These are phyloP conservation scores for Fusarium camptoceras DNA, from an alignment of 2,329 filamentous ascomycete species.

Conservation along the genomic window DNA sequence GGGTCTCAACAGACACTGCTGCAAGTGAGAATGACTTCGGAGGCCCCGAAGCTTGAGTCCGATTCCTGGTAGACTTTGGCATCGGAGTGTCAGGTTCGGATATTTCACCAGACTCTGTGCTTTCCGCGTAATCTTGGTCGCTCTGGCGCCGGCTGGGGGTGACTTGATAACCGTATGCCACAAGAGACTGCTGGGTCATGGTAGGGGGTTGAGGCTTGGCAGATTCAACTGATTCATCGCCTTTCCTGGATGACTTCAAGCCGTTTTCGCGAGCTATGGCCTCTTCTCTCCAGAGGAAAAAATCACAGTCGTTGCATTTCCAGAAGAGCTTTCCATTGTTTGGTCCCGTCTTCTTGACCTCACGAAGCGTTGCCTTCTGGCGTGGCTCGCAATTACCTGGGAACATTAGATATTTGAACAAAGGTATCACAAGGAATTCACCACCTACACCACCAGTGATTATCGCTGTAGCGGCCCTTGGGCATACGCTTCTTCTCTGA, in stretches of 20 bases:
- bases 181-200: constrained; percentile 48
- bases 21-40: background rate
- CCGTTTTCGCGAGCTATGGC: constrained; percentile 50
- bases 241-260: constrained; percentile 18
- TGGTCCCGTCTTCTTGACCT: constrained; percentile 52
- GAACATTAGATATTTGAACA: background rate
- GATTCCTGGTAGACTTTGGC: background rate
- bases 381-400: constrained; percentile 59
- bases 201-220: constrained; percentile 44
- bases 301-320: constrained; percentile 57
- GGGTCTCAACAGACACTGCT: constrained; percentile 23
- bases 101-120: constrained; percentile 29
- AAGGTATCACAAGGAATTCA: background rate
- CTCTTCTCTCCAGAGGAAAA: constrained; percentile 60
- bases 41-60: background rate
- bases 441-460: constrained; percentile 54
- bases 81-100: constrained; percentile 12
- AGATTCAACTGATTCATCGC: constrained; percentile 26
- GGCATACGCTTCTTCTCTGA: constrained; percentile 49
- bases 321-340: constrained; percentile 59
- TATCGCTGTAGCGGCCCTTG: constrained; percentile 51
- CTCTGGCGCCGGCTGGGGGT: constrained; percentile 36
- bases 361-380: constrained; percentile 50
- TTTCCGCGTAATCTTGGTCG: constrained; percentile 13
- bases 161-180: constrained; percentile 47